Evolutionary conservation across 2,329 filamentous ascomycete genomes (phyloP).

Genomic region (Fusarium gaditjirri): DNA sequence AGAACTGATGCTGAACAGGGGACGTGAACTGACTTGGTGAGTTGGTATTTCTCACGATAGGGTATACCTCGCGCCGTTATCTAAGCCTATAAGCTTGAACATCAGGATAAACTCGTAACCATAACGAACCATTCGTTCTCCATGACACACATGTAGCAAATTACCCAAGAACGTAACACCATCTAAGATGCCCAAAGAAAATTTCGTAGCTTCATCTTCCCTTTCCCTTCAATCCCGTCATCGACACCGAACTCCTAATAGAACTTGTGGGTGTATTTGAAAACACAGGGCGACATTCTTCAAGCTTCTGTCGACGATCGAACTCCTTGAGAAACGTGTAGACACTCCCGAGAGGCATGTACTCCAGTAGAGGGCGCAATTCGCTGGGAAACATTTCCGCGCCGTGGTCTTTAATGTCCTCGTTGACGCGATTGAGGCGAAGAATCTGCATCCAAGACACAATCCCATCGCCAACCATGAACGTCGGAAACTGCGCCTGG

Average conservation of each 20-base stretch:
- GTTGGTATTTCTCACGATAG: not conserved
- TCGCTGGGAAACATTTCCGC: conserved; percentile 38
- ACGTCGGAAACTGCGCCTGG: conserved; percentile 35
- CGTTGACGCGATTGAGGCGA: conserved; percentile 39
- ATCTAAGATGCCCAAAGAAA: not conserved
- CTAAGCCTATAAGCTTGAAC: not conserved
- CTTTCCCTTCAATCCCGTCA: conserved; percentile 13
- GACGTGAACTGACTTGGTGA: not conserved
- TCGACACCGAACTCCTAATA: conserved; percentile 34
- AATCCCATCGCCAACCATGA: conserved; percentile 37
- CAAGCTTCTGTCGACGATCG: conserved; percentile 30
- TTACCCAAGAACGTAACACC: fast-evolving
- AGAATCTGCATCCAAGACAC: conserved; percentile 43
- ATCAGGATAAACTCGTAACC: not conserved
- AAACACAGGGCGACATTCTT: conserved; percentile 1
- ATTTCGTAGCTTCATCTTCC: not conserved
- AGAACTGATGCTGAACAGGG: not conserved
- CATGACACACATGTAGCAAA: not conserved
- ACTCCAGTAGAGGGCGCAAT: conserved; percentile 29
- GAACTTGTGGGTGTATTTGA: conserved; percentile 28
- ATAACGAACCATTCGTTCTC: not conserved
- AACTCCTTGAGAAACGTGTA: conserved; percentile 41
- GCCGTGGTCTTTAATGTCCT: conserved; percentile 39
- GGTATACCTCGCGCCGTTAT: not conserved
- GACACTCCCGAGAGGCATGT: conserved; percentile 38